Evolutionary conservation across 306 rosid genomes (phyloP).

Genomic region (Vicia sativa): DNA sequence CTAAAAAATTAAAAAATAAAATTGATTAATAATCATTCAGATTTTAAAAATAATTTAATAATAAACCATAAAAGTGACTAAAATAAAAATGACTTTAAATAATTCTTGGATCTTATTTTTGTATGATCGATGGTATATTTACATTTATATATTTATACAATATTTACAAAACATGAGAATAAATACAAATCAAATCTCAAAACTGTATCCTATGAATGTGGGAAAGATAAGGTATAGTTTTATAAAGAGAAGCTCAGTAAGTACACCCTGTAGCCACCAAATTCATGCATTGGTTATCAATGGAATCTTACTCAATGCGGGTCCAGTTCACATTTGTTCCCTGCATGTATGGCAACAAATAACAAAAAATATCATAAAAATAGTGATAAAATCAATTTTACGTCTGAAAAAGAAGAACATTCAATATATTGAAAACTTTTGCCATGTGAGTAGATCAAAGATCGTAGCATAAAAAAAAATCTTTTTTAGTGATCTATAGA

Average conservation of each 20-base stretch:
- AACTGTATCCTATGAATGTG: not conserved
- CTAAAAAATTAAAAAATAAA: too few relatives aligned
- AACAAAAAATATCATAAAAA: too few relatives aligned
- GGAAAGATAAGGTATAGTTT: constrained; percentile 15
- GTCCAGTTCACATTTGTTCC: constrained; percentile 21
- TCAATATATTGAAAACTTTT: too few relatives aligned
- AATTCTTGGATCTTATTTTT: not conserved
- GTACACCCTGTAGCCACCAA: constrained; percentile 9
- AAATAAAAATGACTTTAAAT: not conserved
- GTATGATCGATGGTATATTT: not conserved
- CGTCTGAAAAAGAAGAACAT: too few relatives aligned
- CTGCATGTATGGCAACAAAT: too few relatives aligned
- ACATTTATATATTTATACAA: too few relatives aligned
- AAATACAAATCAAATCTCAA: constrained; percentile 2
- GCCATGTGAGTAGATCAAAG: too few relatives aligned
- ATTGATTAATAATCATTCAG: too few relatives aligned
- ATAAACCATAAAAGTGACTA: not conserved
- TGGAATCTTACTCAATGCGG: constrained; percentile 49
- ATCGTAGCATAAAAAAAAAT: too few relatives aligned
- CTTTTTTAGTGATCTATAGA: too few relatives aligned
- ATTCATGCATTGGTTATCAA: constrained; percentile 26
- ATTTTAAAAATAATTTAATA: too few relatives aligned
- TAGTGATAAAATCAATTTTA: too few relatives aligned
- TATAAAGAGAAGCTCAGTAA: not conserved
- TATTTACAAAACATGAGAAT: not conserved